These are phyloP conservation scores for Melaleuca quinquenervia DNA, from an alignment of 345 rosid species.

Conservation along the genomic window DNA sequence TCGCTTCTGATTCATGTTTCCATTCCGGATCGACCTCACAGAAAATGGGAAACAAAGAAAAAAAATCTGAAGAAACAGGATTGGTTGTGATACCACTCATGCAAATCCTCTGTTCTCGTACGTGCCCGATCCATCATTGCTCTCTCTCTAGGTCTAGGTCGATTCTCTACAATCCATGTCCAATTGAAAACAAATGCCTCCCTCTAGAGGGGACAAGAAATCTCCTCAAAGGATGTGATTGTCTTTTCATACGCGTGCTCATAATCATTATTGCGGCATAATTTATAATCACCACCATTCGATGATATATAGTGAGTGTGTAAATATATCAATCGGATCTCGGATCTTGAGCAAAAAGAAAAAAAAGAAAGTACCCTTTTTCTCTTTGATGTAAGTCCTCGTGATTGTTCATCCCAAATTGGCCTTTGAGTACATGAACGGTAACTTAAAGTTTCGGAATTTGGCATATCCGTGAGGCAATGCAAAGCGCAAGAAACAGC, in stretches of 20 bases:
- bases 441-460: background rate
- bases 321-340: background rate
- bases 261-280: background rate
- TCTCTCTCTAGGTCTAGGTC: background rate
- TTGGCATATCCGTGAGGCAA: background rate
- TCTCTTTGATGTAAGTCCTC: background rate
- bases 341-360: fast-evolving
- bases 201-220: fast-evolving
- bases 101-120: background rate
- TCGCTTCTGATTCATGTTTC: background rate
- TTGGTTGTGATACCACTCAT: background rate
- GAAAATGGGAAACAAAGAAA: background rate
- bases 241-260: background rate
- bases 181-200: background rate
- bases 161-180: background rate
- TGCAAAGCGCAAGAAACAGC: background rate
- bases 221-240: fast-evolving
- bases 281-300: background rate
- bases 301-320: background rate
- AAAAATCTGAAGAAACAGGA: background rate
- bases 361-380: fast-evolving
- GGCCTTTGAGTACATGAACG: background rate
- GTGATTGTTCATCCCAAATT: fast-evolving
- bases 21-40: background rate
- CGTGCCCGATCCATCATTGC: background rate